phyloP scores from a whole-genome alignment of 495 filamentous ascomycete genomes.

The Hypoxylon perforatum region DNA sequence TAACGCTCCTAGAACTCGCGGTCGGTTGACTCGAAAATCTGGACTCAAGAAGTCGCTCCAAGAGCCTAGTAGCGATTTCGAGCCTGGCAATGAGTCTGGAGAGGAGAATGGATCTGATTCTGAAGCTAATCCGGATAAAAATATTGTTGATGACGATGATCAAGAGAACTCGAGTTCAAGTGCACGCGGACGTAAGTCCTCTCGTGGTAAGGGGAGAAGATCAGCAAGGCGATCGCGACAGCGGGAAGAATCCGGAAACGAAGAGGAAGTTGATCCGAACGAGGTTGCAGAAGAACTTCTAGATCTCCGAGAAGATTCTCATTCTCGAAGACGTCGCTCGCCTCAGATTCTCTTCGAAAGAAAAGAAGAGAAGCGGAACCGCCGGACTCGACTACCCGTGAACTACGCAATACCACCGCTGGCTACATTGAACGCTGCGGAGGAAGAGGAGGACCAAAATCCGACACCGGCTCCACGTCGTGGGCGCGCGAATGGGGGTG shows the following conservation, averaged over 20 bases:
- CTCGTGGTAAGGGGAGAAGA: conserved; percentile 47
- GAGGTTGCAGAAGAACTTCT: conserved; percentile 84
- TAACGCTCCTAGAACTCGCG: conserved; percentile 44
- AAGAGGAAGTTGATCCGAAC: conserved; percentile 70
- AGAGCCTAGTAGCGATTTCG: conserved; percentile 88
- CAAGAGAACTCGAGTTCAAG: conserved; percentile 56
- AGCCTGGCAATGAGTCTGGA: conserved; percentile 74
- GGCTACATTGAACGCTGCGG: conserved; percentile 74
- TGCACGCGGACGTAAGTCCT: conserved; percentile 52
- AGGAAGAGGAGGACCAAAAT: conserved; percentile 63
- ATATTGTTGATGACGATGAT: conserved; percentile 52
- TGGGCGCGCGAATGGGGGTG: conserved; percentile 63
- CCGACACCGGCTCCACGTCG: conserved; percentile 76
- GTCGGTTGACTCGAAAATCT: conserved; percentile 62
- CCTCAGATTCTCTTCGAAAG: conserved; percentile 68
- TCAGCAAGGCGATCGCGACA: conserved; percentile 49
- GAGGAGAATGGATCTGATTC: conserved; percentile 61
- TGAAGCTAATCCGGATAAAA: conserved; percentile 47
- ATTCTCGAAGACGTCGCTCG: conserved; percentile 62
- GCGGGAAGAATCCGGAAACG: conserved; percentile 65
- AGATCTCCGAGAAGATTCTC: conserved; percentile 65
- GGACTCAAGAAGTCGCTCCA: conserved; percentile 64
- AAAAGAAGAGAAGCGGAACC: conserved; percentile 47
- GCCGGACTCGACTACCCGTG: conserved; percentile 53
- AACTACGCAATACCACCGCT: conserved; percentile 74